A percentile compares a stretch with the other conserved stretches of the same genome.
Conservation (phyloP, 1,139 yeast species). For the Sporopachydermia cereana region DNA sequence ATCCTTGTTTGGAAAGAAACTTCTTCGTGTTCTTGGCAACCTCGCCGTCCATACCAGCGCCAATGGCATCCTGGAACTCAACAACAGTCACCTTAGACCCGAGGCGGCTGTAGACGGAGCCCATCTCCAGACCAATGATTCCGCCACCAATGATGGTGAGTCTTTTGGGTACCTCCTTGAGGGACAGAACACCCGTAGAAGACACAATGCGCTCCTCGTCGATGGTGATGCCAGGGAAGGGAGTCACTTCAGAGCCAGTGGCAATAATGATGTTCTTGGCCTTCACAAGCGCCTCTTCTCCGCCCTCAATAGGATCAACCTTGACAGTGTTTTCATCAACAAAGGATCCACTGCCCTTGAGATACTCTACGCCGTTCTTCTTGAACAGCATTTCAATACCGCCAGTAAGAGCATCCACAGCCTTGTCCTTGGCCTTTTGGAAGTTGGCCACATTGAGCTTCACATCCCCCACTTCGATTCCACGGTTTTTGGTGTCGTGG, state of each 20-base stretch:
- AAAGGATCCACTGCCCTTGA: constrained; percentile 88
- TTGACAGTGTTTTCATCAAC: constrained; percentile 66
- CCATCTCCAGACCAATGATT: constrained; percentile 99
- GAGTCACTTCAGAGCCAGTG: constrained; percentile 97
- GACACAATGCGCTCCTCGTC: constrained; percentile 97
- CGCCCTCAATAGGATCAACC: constrained; percentile 82
- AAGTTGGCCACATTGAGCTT: constrained; percentile 63
- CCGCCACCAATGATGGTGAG: constrained; percentile 97
- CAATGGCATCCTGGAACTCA: constrained; percentile 82
- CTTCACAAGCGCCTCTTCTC: constrained; percentile 50
- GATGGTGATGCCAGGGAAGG: constrained; percentile 95
- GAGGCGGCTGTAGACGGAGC: constrained; percentile 90
- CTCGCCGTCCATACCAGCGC: constrained; percentile 93
- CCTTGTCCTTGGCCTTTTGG: constrained; percentile 86
- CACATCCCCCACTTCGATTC: constrained; percentile 80
- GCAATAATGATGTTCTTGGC: constrained; percentile 91
- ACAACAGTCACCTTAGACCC: constrained; percentile 93
- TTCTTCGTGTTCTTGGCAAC: constrained; percentile 85
- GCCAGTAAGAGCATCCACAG: constrained; percentile 80
- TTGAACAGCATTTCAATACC: constrained; percentile 93
- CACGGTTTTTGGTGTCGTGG: constrained; percentile 77
- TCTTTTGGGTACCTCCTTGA: constrained; percentile 85
- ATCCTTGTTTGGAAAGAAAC: constrained; percentile 86
- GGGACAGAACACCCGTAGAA: constrained; percentile 82
- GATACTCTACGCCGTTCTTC: constrained; percentile 89